phyloP scores from a whole-genome alignment of 345 rosid species.

The Aquilaria sinensis region DNA sequence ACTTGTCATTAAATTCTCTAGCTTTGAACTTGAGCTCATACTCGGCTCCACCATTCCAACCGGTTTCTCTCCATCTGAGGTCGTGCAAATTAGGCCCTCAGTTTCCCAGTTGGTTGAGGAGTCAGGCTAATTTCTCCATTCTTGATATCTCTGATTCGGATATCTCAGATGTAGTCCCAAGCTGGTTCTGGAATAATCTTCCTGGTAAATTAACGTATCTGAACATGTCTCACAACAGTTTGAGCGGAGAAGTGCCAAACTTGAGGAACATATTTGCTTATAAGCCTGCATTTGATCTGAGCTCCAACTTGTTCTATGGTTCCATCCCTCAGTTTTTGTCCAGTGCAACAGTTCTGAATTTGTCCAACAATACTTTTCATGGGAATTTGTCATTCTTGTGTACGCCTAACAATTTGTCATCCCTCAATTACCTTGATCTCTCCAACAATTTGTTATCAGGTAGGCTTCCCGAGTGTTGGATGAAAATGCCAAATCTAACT shows the following conservation, averaged over 20 bases:
- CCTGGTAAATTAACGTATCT: background rate
- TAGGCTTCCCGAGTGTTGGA: too few species aligned
- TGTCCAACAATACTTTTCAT: background rate
- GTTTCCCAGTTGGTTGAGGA: constrained; percentile 20
- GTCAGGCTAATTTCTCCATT: background rate
- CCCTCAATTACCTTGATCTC: background rate
- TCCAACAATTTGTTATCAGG: too few species aligned
- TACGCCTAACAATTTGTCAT: background rate
- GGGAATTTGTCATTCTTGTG: too few species aligned
- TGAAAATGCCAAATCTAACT: too few species aligned
- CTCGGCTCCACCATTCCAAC: constrained; percentile 15
- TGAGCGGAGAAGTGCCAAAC: constrained; percentile 14
- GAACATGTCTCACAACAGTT: constrained; percentile 15
- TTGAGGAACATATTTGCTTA: constrained; percentile 3
- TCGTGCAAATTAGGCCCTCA: constrained; percentile 22
- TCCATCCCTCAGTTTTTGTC: too few species aligned
- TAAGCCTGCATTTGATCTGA: too few species aligned
- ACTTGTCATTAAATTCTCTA: too few species aligned
- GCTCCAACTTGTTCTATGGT: too few species aligned
- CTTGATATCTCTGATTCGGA: constrained; percentile 17
- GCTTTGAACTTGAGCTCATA: too few species aligned
- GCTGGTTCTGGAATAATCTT: constrained; percentile 10
- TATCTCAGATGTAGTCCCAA: constrained; percentile 2
- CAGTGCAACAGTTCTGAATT: background rate
- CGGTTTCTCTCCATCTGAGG: background rate